Evolutionary conservation across 2,329 filamentous ascomycete species (phyloP), one percentile per base, ranked within the genome.

Genomic region (Ophiostoma sp.): DNA sequence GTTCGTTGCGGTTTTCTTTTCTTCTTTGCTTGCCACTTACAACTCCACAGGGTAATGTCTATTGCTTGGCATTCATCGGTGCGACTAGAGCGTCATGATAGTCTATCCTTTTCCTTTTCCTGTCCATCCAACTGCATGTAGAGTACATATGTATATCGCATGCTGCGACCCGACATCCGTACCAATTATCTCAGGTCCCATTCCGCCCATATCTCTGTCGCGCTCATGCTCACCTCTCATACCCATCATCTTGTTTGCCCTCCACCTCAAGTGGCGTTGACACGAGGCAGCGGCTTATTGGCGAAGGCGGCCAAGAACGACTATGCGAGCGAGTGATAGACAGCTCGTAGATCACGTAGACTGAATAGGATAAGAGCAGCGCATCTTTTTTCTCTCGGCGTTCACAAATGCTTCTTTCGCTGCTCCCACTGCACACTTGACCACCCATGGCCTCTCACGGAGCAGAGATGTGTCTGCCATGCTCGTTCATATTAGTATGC

Each of bases 251-350:
- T 55, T 18, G 49, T 55, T 55, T 55, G 8, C 7, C 18, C 49
- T 36, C 18, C 5, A 55, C 27, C 6, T 55, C n/a, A 55, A 27
- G 44, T 49, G 63, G 62, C 49, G 47, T 62, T 65, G 64, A 68
- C 67, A 68, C 67, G 67, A 68, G 52, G 67, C 67, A 68, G 45
- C 27, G 52, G 64, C 64, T 41, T 55, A 68, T 68, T 68, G 67
- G 67, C 38, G 67, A 65, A 41, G 38, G 16, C 36, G 36, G 7
- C 12, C 47, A 52, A n/a, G 47, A 16, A 52, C 27, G 27, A 27
- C 27, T 27, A 27, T 27, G 27, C 27, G 27, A 27, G 27, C 27
- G 27, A 27, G 27, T 27, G 27, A 27, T 27, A 27, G 27, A 27
- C 27, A 27, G 27, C 27, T 27, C 27, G 27, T 27, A 27, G 27